These are phyloP conservation scores for Candida glucosophila DNA, from an alignment of 1,139 yeast species.

Conservation along the genomic window DNA sequence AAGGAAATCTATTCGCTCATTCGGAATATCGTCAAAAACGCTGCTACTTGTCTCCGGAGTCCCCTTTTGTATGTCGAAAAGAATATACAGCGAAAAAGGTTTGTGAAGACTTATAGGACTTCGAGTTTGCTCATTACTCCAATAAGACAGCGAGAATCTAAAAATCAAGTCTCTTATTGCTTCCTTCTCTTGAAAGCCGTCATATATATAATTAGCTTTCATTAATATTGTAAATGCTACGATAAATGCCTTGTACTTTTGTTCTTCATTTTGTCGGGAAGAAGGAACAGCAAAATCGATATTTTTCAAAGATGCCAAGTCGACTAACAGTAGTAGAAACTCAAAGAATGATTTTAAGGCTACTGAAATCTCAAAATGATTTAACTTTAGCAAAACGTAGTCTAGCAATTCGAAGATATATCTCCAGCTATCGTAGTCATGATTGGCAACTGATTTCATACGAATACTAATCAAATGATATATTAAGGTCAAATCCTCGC, in stretches of 20 bases:
- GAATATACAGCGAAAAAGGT: slow-evolving; percentile 5
- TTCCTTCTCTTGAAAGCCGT: slow-evolving; percentile 26
- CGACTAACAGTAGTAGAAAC: slow-evolving; percentile 15
- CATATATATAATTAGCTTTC: slow-evolving; percentile 13
- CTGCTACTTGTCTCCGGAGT: too few species aligned
- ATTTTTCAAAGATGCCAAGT: slow-evolving; percentile 9
- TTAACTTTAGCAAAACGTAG: slow-evolving; percentile 12
- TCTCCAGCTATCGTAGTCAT: slow-evolving; percentile 22
- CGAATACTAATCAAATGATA: slow-evolving; percentile 26
- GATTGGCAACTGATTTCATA: slow-evolving; percentile 13
- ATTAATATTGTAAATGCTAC: slow-evolving; percentile 9
- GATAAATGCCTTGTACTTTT: slow-evolving; percentile 8
- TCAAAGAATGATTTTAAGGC: slow-evolving; percentile 12
- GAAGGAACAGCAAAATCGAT: slow-evolving; percentile 5
- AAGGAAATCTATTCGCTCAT: too few species aligned
- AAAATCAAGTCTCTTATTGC: slow-evolving; percentile 2
- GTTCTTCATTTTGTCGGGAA: too few species aligned
- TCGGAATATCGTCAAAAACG: too few species aligned
- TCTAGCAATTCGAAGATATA: slow-evolving; percentile 15
- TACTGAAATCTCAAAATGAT: slow-evolving; percentile 11
- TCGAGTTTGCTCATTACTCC: not conserved
- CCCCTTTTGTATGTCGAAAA: slow-evolving; percentile 4
- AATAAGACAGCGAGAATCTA: not conserved
- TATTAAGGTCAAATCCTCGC: slow-evolving; percentile 15
- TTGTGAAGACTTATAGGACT: slow-evolving; percentile 2